phyloP scores from a whole-genome alignment of 192 early-diverging fungal species.

The Rhizophagus prolifer region DNA sequence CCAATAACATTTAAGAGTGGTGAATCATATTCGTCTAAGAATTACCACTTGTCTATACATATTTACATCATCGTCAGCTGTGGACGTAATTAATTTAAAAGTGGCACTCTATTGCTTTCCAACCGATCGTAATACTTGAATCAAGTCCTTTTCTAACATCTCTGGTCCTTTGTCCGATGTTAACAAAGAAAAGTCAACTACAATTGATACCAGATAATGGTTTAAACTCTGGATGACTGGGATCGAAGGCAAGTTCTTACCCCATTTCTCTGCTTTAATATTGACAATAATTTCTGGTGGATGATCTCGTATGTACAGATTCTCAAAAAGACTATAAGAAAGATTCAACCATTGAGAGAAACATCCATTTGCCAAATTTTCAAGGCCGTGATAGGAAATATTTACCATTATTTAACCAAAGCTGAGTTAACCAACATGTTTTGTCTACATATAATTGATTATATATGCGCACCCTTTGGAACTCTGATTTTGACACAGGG shows the following conservation, averaged over 20 bases:
- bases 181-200: not conserved
- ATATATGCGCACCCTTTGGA: too few species aligned
- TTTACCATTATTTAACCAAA: not conserved
- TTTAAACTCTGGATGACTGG: too few species aligned
- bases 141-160: not conserved
- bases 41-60: not conserved
- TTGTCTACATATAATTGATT: not conserved
- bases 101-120: not conserved
- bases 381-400: not conserved
- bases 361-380: not conserved
- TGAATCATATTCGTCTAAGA: conserved; percentile 3
- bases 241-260: not conserved
- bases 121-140: not conserved
- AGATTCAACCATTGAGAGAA: not conserved
- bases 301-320: not conserved
- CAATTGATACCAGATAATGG: too few species aligned
- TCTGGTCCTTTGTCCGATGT: not conserved
- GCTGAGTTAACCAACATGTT: not conserved
- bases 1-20: not conserved
- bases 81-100: not conserved
- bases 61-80: not conserved
- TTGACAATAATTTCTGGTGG: not conserved
- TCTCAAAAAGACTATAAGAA: not conserved
- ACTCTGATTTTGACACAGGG: too few species aligned
- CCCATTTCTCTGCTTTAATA: not conserved